A percentile compares a stretch with the other conserved stretches of the same genome.
Conservation (phyloP, 192 early-diverging fungal genomes). For the Chytriomyces confervae region DNA sequence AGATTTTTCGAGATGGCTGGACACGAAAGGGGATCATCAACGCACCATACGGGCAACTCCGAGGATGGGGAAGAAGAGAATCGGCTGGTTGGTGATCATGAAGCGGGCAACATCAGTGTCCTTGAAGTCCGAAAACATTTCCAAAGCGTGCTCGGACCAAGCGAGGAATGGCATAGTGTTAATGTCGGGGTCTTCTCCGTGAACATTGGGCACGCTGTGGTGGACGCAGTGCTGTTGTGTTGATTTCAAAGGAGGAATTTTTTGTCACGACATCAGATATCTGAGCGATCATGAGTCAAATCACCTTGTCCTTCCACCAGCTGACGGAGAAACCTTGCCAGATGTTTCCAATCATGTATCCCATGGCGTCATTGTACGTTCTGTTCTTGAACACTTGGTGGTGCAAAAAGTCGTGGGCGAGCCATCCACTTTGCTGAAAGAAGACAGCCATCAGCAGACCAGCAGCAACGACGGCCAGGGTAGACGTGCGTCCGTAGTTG, state of each 20-base stretch:
- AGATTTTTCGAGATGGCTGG: background rate
- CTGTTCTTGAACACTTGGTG: conserved; percentile 80
- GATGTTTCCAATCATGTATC: conserved; percentile 74
- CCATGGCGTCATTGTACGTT: conserved; percentile 63
- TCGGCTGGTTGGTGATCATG: conserved; percentile 63
- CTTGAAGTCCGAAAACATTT: conserved; percentile 55
- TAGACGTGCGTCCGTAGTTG: conserved; percentile 55
- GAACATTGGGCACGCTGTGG: conserved; percentile 80
- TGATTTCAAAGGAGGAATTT: background rate
- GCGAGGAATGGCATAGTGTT: conserved; percentile 80
- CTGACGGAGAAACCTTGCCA: conserved; percentile 78
- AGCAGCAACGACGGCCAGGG: conserved; percentile 60
- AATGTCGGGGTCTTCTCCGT: conserved; percentile 83
- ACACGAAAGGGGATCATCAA: too few relatives aligned
- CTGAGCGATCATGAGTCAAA: background rate
- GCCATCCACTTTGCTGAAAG: conserved; percentile 86
- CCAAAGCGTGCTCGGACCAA: conserved; percentile 71
- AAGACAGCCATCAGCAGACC: conserved; percentile 70
- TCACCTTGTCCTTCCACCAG: conserved; percentile 84
- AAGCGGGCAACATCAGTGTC: conserved; percentile 62
- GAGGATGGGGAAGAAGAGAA: conserved; percentile 74
- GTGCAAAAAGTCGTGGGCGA: conserved; percentile 82
- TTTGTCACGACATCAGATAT: too few relatives aligned
- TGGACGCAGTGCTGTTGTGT: conserved; percentile 74
- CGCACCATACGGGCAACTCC: conserved; percentile 65